A percentile compares a stretch with the other conserved stretches of the same genome.
These are phyloP conservation scores for Apodospora peruviana DNA, from an alignment of 495 filamentous ascomycete species.

Conservation along the genomic window DNA sequence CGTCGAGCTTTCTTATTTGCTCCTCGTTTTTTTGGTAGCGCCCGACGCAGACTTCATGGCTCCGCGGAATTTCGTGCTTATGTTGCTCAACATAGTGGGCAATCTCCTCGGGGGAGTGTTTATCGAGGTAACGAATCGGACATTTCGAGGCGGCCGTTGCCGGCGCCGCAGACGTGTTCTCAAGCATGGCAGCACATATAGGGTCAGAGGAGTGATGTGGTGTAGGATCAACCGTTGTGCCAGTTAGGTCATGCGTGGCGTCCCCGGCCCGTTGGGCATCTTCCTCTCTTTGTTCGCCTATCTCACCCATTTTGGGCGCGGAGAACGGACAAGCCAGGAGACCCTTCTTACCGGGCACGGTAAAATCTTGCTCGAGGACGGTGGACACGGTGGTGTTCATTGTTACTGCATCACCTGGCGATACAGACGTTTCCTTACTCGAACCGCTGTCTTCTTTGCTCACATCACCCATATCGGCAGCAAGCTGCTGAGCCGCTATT, in stretches of 20 bases:
- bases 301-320: slow-evolving; percentile 22
- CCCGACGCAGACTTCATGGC: slow-evolving; percentile 83
- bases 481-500: slow-evolving; percentile 41
- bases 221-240: slow-evolving; percentile 22
- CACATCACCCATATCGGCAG: slow-evolving; percentile 31
- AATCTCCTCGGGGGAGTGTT: slow-evolving; percentile 87
- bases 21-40: slow-evolving; percentile 79
- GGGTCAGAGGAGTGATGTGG: slow-evolving; percentile 49
- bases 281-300: slow-evolving; percentile 9
- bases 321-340: slow-evolving; percentile 59
- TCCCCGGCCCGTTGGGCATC: slow-evolving; percentile 12
- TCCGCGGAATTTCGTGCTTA: slow-evolving; percentile 86
- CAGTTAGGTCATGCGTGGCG: slow-evolving; percentile 19
- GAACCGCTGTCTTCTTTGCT: slow-evolving; percentile 33
- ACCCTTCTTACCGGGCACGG: slow-evolving; percentile 55
- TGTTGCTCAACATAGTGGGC: slow-evolving; percentile 85
- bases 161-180: slow-evolving; percentile 46
- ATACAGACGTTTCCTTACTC: slow-evolving; percentile 33
- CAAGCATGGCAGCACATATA: slow-evolving; percentile 55
- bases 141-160: slow-evolving; percentile 58
- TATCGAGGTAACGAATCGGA: slow-evolving; percentile 82
- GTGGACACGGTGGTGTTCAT: slow-evolving; percentile 49
- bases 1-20: slow-evolving; percentile 77
- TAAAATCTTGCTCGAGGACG: slow-evolving; percentile 61
- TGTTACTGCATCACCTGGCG: slow-evolving; percentile 27